Evolutionary conservation across 2,329 filamentous ascomycete species (phyloP).

Genomic region (Sporothrix humicola): DNA sequence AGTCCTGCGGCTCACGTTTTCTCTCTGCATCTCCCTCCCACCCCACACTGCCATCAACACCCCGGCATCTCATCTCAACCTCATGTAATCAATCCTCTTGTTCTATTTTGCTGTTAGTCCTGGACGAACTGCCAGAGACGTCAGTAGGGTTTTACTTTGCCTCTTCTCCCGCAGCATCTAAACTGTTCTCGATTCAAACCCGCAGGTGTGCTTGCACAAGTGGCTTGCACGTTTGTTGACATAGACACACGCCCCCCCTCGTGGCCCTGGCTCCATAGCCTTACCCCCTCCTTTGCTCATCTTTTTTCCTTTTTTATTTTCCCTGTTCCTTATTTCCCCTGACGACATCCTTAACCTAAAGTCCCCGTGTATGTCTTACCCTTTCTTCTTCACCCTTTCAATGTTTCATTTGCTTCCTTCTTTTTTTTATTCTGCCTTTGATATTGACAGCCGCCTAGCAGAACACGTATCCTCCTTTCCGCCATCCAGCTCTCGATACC

Average conservation of each 20-base stretch:
- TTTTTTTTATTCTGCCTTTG: conserved; percentile 1
- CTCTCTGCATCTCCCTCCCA: conserved; percentile 2
- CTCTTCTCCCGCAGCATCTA: not conserved
- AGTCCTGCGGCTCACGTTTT: conserved; percentile 4
- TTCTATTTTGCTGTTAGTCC: not conserved
- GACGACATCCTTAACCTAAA: not conserved
- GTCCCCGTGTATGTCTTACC: conserved; percentile 3
- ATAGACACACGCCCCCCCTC: conserved; percentile 22
- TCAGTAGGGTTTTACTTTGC: not conserved
- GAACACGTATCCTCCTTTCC: conserved; percentile 21
- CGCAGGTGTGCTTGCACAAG: not conserved
- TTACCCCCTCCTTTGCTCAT: not conserved
- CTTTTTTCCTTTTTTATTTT: conserved; percentile 8
- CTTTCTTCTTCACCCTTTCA: not conserved
- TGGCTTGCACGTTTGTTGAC: conserved; percentile 4
- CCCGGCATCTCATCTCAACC: conserved; percentile 8
- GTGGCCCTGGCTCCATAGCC: conserved; percentile 9
- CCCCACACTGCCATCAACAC: conserved; percentile 17
- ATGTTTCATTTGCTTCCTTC: conserved; percentile 7
- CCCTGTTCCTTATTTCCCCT: conserved; percentile 17
- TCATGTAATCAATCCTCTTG: conserved; percentile 12
- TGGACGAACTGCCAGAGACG: not conserved
- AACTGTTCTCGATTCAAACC: not conserved
- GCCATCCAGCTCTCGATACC: not conserved
- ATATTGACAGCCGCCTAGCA: conserved; percentile 28